These are phyloP conservation scores for Schizophyllum amplum DNA, from an alignment of 1,284 basidiomycete species.

Conservation along the genomic window DNA sequence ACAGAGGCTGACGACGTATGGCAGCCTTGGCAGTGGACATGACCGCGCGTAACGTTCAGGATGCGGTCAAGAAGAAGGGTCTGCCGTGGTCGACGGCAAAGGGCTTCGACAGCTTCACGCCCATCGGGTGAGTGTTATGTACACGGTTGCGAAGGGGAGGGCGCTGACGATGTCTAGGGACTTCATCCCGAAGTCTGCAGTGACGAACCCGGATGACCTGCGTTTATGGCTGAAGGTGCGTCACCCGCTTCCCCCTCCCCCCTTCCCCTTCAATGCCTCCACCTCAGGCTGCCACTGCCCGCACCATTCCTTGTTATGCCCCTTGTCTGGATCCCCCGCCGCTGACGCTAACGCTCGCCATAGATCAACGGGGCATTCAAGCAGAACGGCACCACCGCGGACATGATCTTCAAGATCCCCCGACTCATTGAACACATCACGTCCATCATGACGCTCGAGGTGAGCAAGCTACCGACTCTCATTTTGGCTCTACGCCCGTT, in stretches of 20 bases:
- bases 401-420: conserved; percentile 94
- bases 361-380: conserved; percentile 79
- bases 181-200: conserved; percentile 72
- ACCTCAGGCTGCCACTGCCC: not conserved
- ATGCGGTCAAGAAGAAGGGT: conserved; percentile 86
- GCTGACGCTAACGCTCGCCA: not conserved
- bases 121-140: conserved; percentile 51
- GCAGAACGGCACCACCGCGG: conserved; percentile 78
- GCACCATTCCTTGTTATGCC: not conserved
- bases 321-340: not conserved
- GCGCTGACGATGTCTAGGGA: conserved; percentile 32
- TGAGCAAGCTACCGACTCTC: conserved; percentile 22
- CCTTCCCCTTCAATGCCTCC: not conserved
- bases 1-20: conserved; percentile 1
- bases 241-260: not conserved
- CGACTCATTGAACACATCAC: conserved; percentile 88
- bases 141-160: not conserved
- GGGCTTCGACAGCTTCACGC: conserved; percentile 86
- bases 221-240: conserved; percentile 67
- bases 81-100: conserved; percentile 93
- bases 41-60: conserved; percentile 94
- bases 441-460: conserved; percentile 93
- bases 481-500: not conserved
- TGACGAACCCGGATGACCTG: conserved; percentile 72
- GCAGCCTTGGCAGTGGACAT: conserved; percentile 89